Percentiles rank a stretch among this genome's conserved stretches.
These are phyloP conservation scores for Dictyostelium intermedium DNA, from an alignment of 78 protist genomes.

Conservation along the genomic window DNA sequence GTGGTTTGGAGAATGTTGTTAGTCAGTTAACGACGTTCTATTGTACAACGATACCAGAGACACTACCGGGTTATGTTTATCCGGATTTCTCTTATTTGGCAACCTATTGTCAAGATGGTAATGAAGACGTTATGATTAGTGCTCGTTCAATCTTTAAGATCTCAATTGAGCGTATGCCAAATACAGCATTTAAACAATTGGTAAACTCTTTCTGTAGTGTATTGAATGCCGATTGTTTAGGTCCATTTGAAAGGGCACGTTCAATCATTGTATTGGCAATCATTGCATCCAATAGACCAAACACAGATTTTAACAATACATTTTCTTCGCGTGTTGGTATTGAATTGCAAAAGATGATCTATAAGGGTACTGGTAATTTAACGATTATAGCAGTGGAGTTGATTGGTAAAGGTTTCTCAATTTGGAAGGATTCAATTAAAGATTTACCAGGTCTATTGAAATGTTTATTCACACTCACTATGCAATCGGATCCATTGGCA, in stretches of 20 bases:
- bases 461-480: slow-evolving; percentile 66
- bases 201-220: neutral
- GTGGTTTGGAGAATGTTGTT: slow-evolving; percentile 56
- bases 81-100: slow-evolving; percentile 65
- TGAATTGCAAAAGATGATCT: slow-evolving; percentile 56
- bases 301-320: neutral
- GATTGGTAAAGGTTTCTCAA: slow-evolving; percentile 72
- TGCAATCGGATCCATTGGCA: slow-evolving; percentile 63
- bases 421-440: slow-evolving; percentile 70
- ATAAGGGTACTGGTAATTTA: slow-evolving; percentile 62
- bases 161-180: slow-evolving; percentile 59
- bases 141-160: slow-evolving; percentile 51
- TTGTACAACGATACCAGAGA: slow-evolving; percentile 55
- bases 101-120: slow-evolving; percentile 44
- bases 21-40: slow-evolving; percentile 51
- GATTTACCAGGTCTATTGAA: slow-evolving; percentile 70
- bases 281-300: slow-evolving; percentile 62
- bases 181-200: neutral
- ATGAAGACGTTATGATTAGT: slow-evolving; percentile 60
- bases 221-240: slow-evolving; percentile 13
- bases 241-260: slow-evolving; percentile 39
- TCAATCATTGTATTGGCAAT: slow-evolving; percentile 60
- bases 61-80: slow-evolving; percentile 36
- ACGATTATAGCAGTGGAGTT: slow-evolving; percentile 66
- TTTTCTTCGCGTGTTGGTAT: slow-evolving; percentile 25